Base-by-base conservation (phyloP, 2,329 filamentous ascomycete genomes). In the Dichotomopilus funicola region DNA sequence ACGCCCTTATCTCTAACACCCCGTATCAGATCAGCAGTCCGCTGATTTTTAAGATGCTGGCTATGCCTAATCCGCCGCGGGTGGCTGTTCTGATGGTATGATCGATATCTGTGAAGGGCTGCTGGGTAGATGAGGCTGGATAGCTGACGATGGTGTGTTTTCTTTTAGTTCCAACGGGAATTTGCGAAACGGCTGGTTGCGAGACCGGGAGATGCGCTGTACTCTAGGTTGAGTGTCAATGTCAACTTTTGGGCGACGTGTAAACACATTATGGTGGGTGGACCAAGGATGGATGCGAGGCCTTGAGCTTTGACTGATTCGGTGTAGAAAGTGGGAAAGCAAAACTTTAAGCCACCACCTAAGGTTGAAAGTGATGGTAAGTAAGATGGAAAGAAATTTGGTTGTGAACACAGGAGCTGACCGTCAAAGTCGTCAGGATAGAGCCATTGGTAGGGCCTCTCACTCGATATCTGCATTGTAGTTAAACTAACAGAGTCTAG, bases 321-420 rank as follows among this genome's bases (percentile, higher is more conserved):
- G 5, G 12, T 12, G 1, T 48, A 62, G 86, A 96, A 96, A 74
- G 92, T 97, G 46, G 91, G 91, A 61, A 88, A 87, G 73, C 94
- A 95, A 73, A 97, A 97, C 75, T 99, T 97, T 80, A 90, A 89
- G 59, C 94, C 94, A 0, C 92, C 94, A 0, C 94, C 94, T 7
- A 83, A 90, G 66, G 94, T 99, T 56, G 94, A 99, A 72, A 89
- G 85, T 6, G 91, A 91, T 96, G 82, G 91, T 58, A 87, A 87
- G 61, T 51, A 12, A 2, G 8, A 34, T 36, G 11, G 6, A 6
- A 6, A 37, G 4, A 5, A 12, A 10, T 12, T 12, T 7, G 0
- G 11, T 6, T 35, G 8, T 2, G 4, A 33, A 11, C 5, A 12
- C 46, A 7, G 34, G 9, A 19, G 10, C 60, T 63, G 37, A 63